Conservation (phyloP, 2,329 filamentous ascomycete genomes). For the Trichoderma breve region DNA sequence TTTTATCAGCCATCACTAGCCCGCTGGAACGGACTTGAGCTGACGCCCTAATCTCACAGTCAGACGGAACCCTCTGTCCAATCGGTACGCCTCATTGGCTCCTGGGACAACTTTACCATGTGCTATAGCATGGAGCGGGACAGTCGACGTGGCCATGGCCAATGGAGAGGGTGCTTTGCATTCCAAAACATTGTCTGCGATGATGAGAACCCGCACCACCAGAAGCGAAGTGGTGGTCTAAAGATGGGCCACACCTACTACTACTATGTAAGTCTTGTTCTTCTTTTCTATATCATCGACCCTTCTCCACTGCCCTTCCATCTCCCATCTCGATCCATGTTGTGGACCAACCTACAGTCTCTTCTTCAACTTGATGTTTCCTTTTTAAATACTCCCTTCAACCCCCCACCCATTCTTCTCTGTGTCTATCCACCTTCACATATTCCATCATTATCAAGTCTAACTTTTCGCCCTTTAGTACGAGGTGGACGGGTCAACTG, state of each 20-base stretch:
- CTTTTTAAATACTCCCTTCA: background rate
- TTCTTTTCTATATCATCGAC: conserved; percentile 20
- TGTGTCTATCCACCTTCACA: background rate
- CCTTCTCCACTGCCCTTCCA: background rate
- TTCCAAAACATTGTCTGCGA: conserved; percentile 86
- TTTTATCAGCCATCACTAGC: background rate
- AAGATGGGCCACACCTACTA: conserved; percentile 94
- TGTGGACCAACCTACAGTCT: background rate
- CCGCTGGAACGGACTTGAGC: conserved; percentile 21
- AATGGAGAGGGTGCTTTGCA: conserved; percentile 85
- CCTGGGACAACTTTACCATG: conserved; percentile 90
- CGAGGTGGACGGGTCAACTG: conserved; percentile 73
- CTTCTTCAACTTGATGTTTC: background rate
- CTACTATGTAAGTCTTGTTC: conserved; percentile 68
- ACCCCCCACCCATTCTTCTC: background rate
- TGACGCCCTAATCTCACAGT: conserved; percentile 39
- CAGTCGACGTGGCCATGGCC: conserved; percentile 65
- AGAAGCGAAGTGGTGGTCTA: conserved; percentile 70
- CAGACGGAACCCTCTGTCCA: conserved; percentile 59
- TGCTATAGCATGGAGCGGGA: conserved; percentile 82
- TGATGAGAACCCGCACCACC: conserved; percentile 52
- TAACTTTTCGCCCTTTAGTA: conserved; percentile 54
- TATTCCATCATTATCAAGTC: background rate
- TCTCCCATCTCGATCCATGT: background rate
- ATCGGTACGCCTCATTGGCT: conserved; percentile 79